Evolutionary conservation across 495 filamentous ascomycete species (phyloP), one percentile per base, ranked within the genome.

Genomic region (Chaetomium fimeti): DNA sequence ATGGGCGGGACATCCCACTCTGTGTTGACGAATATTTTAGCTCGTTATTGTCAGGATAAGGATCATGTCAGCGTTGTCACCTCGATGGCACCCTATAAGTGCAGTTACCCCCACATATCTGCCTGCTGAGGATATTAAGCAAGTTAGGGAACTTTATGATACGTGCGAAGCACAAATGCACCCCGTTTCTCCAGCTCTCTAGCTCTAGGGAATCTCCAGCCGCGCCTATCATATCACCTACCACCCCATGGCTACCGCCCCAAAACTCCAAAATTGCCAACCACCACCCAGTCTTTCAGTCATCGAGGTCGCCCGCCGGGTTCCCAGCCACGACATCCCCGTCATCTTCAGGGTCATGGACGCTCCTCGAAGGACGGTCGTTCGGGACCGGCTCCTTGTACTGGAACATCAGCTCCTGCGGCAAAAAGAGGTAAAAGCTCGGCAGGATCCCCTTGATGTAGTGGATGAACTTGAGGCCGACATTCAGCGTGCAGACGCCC

Each of bases 391-490:
- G 85, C 55, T 83, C 78, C 75, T 85, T 89, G 82, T 84, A 92
- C 15, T 77, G 69, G 36, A 82, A 60, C 85, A 92, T 88, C 66
- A 89, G 74, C 75, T 92, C 88, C 74, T 96, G 93, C 1, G 81
- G 80, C 45, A 93, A 75, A 49, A 85, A 82, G 8, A 76, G 83
- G 72, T 88, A 89, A 72, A 86, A 88, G 2, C 82, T 76, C 3
- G 77, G 79, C 51, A 69, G 67, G n/a, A 89, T 69, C 7, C 81
- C 73, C 57, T 87, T 85, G 61, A 92, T 81, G 67, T 82, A 84
- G 68, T 83, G 78, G 69, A 85, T 79, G 72, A 84, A 82, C 60
- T 70, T 78, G 38, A 91, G 52, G 9, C 87, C 88, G 60, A 79
- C 82, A 62, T 82, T 85, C 32, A 91, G 75, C 54, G 84, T 80